Percentiles rank a stretch among this genome's conserved stretches.
Conservation (phyloP, 148 eudicot genomes). For the Pouteria glomerata region DNA sequence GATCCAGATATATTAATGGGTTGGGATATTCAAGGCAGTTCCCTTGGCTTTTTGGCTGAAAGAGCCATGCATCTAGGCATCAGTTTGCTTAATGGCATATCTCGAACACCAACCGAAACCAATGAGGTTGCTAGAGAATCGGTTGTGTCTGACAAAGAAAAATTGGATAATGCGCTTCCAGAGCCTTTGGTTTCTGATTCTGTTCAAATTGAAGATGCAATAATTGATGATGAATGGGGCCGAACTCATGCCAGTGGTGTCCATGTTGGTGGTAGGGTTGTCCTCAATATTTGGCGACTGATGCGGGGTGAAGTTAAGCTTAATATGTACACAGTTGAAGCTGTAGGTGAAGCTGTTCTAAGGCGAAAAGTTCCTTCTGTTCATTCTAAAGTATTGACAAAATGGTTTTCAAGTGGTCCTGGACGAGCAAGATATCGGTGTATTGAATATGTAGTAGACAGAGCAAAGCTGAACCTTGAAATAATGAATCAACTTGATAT, state of each 20-base stretch:
- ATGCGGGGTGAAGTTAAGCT: constrained; percentile 80
- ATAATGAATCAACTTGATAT: constrained; percentile 80
- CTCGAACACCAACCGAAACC: constrained; percentile 62
- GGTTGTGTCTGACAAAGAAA: constrained; percentile 32
- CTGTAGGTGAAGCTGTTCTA: constrained; percentile 85
- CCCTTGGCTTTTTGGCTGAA: constrained; percentile 93
- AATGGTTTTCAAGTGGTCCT: constrained; percentile 88
- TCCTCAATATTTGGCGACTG: constrained; percentile 88
- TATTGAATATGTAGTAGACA: constrained; percentile 51
- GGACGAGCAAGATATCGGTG: constrained; percentile 77
- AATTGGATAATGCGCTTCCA: constrained; percentile 28
- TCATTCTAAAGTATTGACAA: constrained; percentile 50
- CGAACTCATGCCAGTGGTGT: constrained; percentile 95
- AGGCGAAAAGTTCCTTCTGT: constrained; percentile 70
- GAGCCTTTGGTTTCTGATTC: constrained; percentile 49
- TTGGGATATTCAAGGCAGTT: constrained; percentile 91
- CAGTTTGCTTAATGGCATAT: constrained; percentile 63
- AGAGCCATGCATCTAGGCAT: constrained; percentile 73
- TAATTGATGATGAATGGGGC: constrained; percentile 98
- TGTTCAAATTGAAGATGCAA: constrained; percentile 33
- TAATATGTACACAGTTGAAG: constrained; percentile 75
- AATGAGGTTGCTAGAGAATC: constrained; percentile 32
- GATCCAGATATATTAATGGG: constrained; percentile 92
- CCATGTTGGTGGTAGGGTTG: constrained; percentile 88
- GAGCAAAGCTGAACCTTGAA: constrained; percentile 69